These are phyloP conservation scores for Tetraselmis striata DNA, from an alignment of 139 green algal species.

Conservation along the genomic window DNA sequence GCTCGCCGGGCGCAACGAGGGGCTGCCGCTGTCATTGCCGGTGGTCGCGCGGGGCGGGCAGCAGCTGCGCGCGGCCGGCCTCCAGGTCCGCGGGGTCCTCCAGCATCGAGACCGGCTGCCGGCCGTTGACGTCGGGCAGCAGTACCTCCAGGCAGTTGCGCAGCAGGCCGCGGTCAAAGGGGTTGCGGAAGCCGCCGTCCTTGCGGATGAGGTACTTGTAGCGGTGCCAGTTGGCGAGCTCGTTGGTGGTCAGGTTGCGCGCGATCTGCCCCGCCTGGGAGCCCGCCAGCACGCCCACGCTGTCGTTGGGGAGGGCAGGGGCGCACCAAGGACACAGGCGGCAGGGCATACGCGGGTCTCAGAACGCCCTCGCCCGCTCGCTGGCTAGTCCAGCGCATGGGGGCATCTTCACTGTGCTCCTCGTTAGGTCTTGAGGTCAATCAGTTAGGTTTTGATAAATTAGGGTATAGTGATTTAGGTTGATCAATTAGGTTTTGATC, in stretches of 20 bases:
- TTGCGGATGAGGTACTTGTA: conserved; percentile 75
- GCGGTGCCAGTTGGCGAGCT: conserved; percentile 89
- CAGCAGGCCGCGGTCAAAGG: conserved; percentile 67
- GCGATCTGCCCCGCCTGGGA: conserved; percentile 68
- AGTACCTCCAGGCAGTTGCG: not conserved
- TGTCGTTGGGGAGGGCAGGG: too few relatives aligned
- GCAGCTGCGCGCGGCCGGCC: not conserved
- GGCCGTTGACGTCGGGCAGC: not conserved
- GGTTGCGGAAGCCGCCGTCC: conserved; percentile 74
- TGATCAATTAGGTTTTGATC: too few relatives aligned
- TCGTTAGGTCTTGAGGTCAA: too few relatives aligned
- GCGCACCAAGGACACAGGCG: too few relatives aligned
- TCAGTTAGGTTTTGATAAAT: too few relatives aligned
- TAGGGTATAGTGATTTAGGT: too few relatives aligned
- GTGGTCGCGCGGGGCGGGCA: not conserved
- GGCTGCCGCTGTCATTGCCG: too few relatives aligned
- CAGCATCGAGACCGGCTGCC: not conserved
- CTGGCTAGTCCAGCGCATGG: too few relatives aligned
- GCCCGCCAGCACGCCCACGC: conserved; percentile 67
- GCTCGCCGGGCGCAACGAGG: too few relatives aligned
- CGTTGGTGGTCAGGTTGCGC: conserved; percentile 94
- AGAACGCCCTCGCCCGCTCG: too few relatives aligned
- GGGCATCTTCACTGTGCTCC: too few relatives aligned
- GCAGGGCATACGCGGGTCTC: too few relatives aligned
- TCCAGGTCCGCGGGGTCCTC: not conserved